These are phyloP conservation scores for Zopfia rhizophila DNA, from an alignment of 2,329 filamentous ascomycete genomes.

Conservation along the genomic window DNA sequence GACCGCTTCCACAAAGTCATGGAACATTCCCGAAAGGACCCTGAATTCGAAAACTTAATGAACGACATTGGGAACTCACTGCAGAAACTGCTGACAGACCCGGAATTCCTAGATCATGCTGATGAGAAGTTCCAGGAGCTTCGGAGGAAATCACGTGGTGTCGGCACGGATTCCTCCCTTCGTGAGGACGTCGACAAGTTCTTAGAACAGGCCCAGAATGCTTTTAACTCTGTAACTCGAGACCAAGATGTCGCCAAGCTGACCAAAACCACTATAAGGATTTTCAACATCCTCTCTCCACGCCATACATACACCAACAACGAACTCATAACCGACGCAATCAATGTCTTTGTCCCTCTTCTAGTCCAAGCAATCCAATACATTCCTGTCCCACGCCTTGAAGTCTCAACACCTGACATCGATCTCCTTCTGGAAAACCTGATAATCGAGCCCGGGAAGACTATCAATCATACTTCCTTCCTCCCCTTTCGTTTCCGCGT, in stretches of 20 bases:
- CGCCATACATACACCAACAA: constrained; percentile 71
- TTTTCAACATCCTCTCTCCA: constrained; percentile 77
- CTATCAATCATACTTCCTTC: constrained; percentile 87
- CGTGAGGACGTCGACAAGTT: constrained; percentile 78
- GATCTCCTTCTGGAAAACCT: constrained; percentile 91
- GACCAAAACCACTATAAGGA: constrained; percentile 71
- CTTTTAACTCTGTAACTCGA: constrained; percentile 73
- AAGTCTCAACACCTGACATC: constrained; percentile 82
- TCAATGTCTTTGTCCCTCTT: constrained; percentile 83
- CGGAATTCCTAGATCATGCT: constrained; percentile 82
- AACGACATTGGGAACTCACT: constrained; percentile 77
- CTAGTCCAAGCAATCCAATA: constrained; percentile 83
- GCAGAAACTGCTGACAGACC: constrained; percentile 85
- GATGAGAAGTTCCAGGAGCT: constrained; percentile 72
- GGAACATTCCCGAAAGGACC: constrained; percentile 78
- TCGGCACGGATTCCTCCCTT: constrained; percentile 74
- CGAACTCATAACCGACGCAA: constrained; percentile 77
- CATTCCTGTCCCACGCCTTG: constrained; percentile 89
- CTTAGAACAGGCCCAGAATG: constrained; percentile 73
- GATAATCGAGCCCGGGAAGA: constrained; percentile 86
- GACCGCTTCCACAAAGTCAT: constrained; percentile 75
- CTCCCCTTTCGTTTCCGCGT: constrained; percentile 84
- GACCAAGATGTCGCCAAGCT: constrained; percentile 80
- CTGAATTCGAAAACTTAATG: constrained; percentile 83
- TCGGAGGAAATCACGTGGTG: constrained; percentile 64